phyloP scores from a whole-genome alignment of 2,329 filamentous ascomycete genomes.

The Penicillium sp. region DNA sequence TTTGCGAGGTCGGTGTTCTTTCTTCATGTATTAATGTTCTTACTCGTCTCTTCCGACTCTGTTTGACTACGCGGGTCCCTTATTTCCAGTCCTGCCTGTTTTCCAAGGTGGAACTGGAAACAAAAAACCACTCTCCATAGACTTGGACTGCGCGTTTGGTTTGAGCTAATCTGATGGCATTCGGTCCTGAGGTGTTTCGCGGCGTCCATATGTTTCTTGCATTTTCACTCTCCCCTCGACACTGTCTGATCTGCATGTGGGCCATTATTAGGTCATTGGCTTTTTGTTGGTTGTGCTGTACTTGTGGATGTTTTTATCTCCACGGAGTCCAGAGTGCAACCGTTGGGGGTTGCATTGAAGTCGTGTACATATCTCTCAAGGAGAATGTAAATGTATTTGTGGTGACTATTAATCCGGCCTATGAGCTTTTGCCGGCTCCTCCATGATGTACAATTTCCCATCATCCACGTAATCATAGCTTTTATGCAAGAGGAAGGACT shows the following conservation, averaged over 20 bases:
- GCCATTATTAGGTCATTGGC: constrained; percentile 9
- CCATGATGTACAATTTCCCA: neutral
- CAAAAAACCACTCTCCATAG: constrained; percentile 22
- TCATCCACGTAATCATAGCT: constrained; percentile 1
- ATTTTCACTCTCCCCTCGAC: constrained; percentile 38
- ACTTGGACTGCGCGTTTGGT: constrained; percentile 21
- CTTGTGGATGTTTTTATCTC: neutral
- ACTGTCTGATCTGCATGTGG: constrained; percentile 25
- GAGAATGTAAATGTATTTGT: constrained; percentile 12
- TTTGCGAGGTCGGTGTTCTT: constrained; percentile 23
- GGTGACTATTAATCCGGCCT: neutral
- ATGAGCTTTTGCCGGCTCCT: neutral
- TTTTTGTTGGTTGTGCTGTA: constrained; percentile 12
- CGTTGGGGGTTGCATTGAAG: constrained; percentile 12
- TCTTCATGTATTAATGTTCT: constrained; percentile 33
- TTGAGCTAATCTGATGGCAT: constrained; percentile 28
- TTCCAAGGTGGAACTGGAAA: neutral
- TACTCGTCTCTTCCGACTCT: constrained; percentile 13
- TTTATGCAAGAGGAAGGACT: neutral
- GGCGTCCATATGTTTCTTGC: constrained; percentile 26
- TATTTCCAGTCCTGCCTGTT: constrained; percentile 1
- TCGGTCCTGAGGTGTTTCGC: constrained; percentile 28
- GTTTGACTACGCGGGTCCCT: constrained; percentile 7
- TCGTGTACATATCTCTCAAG: constrained; percentile 22
- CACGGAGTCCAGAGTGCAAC: neutral